Base-by-base conservation (phyloP, 768 basidiomycete genomes). In the Mycena filopes region DNA sequence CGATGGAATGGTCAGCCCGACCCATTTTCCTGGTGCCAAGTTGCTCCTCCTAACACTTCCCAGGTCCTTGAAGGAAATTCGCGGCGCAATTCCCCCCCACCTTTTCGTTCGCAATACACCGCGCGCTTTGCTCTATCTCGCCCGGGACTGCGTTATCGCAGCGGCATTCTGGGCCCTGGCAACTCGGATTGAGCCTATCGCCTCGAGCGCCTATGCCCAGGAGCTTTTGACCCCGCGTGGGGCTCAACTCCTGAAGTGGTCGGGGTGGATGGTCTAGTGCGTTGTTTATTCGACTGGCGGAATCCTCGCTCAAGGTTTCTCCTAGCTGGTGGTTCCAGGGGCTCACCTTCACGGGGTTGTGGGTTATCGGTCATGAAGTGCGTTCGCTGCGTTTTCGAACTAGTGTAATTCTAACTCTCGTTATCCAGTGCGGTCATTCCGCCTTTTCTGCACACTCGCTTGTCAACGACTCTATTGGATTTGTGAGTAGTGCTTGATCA, bases 341-440 rank as follows among this genome's bases (percentile, higher is more conserved):
- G 2, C 55, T 73, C 11, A 42, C 28, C 2, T 66, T 72, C 45
- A 67, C 70, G 12, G 72, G 72, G 18, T 23, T 73, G 9, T 73
- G 71, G 71, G 71, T 73, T 23, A 67, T 73, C n/a, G 72, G 68
- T 0, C 72, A 73, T 29, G 72, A 73, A 56, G 71, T 70, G 31
- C 47, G 33, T 57, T 23, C 10, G 26, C 26, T 41, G 13, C 36
- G 36, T 5, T 51, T n/a, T 25, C 33, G n/a, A n/a, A n/a, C n/a
- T n/a, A 23, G 33, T 31, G 33, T 36, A 23, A 53, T 16, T 40
- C 15, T 7, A 18, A n/a, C 38, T 15, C 13, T 25, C 8, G 16
- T 36, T 53, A 36, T 21, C n/a, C 23, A 25, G 33, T 38, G 8
- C 25, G 20, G 25, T 29, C 36, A 15, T 36, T 41, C 25, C 25